Base-by-base conservation (phyloP, 768 basidiomycete species). In the Cystobasidium ongulense region DNA sequence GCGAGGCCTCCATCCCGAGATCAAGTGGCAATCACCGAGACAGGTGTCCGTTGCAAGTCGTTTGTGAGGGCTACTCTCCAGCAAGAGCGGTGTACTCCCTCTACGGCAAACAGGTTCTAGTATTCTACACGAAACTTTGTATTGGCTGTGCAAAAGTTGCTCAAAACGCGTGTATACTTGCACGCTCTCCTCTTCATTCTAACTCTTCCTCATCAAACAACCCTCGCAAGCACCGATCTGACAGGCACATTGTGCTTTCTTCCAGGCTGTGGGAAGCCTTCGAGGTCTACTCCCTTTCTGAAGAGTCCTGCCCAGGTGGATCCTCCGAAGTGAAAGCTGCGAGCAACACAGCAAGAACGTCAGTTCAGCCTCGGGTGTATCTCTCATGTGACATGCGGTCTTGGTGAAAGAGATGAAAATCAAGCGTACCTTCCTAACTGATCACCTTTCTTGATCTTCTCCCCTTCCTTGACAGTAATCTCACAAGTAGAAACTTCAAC, bases 401-500 rank as follows among this genome's bases (percentile, higher is more conserved):
- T 39, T 17, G 8, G 21, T 39, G 29, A 18, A 3, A 21, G 3
- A 27, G 18, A 59, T 27, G 70, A 38, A 35, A 72, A 18, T 29
- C 52, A 46, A 18, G 21, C 76, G 78, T 25, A 86, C 83, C 82
- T 84, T 74, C 88, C 88, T 0, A 87, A 73, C 77, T 87, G 80
- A 33, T 88, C 85, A 0, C 88, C 87, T 75, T 84, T 85, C 67
- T 80, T 81, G 27, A 88, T 79, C 43, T 74, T 73, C 35, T 87
- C 78, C 0, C 85, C 85, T 18, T 78, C 81, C 77, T 79, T 80
- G 25, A 87, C 87, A 0, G 80, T 84, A 23, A 84, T 77, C 75
- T 85, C 83, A 74, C 85, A 86, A n/a, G 86, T 87, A 36, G 86
- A 88, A 0, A 88, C 83, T 79, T 88, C 87, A 0, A 82, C 82